Conservation (phyloP, 2,329 filamentous ascomycete genomes). For the Apiospora pterosperma region DNA sequence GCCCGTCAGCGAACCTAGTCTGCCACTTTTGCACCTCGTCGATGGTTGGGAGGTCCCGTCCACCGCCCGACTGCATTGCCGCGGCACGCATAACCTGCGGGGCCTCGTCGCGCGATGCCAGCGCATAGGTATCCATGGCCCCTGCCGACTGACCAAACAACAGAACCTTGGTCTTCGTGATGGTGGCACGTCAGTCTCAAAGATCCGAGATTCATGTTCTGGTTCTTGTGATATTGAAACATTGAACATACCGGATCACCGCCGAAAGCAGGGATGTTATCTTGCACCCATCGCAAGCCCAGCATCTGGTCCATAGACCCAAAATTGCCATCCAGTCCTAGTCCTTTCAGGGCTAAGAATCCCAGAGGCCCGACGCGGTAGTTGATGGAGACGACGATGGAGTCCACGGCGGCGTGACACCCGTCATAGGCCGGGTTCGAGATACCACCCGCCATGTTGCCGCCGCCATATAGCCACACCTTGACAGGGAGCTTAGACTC, state of each 20-base stretch:
- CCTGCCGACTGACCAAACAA: slow-evolving; percentile 26
- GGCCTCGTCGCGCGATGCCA: slow-evolving; percentile 24
- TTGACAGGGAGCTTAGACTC: slow-evolving; percentile 20
- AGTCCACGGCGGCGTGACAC: slow-evolving; percentile 19
- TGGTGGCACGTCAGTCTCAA: too few species aligned
- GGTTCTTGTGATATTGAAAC: neutral
- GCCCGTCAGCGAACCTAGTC: slow-evolving; percentile 11
- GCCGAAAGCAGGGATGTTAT: slow-evolving; percentile 41
- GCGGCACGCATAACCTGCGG: slow-evolving; percentile 17
- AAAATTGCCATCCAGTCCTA: slow-evolving; percentile 44
- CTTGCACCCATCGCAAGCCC: slow-evolving; percentile 45
- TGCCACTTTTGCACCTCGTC: slow-evolving; percentile 16
- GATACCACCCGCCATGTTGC: slow-evolving; percentile 18
- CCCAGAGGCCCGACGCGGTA: slow-evolving; percentile 46
- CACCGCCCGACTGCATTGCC: slow-evolving; percentile 23
- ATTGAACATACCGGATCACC: slow-evolving; percentile 37
- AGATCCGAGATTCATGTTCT: neutral
- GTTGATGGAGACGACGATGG: slow-evolving; percentile 24
- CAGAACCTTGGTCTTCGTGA: slow-evolving; percentile 19
- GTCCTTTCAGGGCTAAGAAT: slow-evolving; percentile 37
- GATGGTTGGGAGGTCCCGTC: slow-evolving; percentile 16
- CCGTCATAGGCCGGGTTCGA: slow-evolving; percentile 21
- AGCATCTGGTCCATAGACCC: slow-evolving; percentile 48
- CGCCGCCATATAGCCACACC: slow-evolving; percentile 22
- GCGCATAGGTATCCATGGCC: slow-evolving; percentile 17